Base-by-base conservation (phyloP, 495 filamentous ascomycete genomes). In the Hypoxylon lienhwacheense region DNA sequence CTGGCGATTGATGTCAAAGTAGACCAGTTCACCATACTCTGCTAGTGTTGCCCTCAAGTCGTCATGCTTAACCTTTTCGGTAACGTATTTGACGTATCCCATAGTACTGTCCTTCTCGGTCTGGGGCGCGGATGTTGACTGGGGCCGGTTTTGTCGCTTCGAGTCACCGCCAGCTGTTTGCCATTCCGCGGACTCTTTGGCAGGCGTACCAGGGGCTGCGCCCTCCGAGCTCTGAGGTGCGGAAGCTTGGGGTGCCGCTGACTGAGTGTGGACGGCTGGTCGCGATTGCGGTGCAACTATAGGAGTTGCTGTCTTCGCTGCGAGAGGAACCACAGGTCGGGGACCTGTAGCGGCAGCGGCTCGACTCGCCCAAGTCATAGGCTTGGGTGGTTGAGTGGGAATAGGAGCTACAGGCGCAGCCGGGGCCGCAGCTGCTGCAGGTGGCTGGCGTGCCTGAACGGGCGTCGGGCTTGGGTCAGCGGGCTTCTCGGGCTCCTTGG, bases 61-160 rank as follows among this genome's bases (percentile, higher is more conserved):
- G 28, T 82, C 81, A 3, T 80, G 74, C 53, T 86, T 77, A 14
- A 98, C 83, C 73, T 88, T 88, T 1, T 93, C 89, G 28, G 85
- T 89, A 22, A 97, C 91, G 59, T 91, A 95, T 79, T 93, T 95
- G 66, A 97, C 86, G 66, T 96, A 97, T 11, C 83, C 95, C 52
- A 87, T 75, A 32, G 86, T 83, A 40, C 80, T 80, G 44, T 85
- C 81, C 49, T 89, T 85, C 59, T 89, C 85, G 21, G 68, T 56
- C 29, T 78, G 69, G 10, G 70, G 61, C 33, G 69, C 72, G 7
- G 76, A 69, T 12, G 76, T 66, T 5, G 79, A 79, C 61, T 80
- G 80, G 5, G 76, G 79, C 48, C 89, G 81, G 47, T 82, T 80
- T 71, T 91, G 88, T 37, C 84, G 83, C 75, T 92, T 92, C 64